Base-by-base conservation (phyloP, 768 basidiomycete genomes). In the Boletus rufocinnamomeus region DNA sequence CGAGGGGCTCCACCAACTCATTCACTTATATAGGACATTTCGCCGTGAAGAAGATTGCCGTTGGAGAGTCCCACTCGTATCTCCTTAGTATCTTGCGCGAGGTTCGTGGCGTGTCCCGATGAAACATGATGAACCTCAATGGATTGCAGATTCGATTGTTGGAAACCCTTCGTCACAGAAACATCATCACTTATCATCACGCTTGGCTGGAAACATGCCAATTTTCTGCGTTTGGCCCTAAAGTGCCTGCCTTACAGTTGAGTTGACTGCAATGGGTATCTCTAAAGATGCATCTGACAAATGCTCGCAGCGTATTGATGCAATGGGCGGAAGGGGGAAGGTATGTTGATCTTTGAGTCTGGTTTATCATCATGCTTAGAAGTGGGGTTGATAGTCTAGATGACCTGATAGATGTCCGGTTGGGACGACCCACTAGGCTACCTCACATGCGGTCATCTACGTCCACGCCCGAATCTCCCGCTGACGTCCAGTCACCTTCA, bases 21-120 rank as follows among this genome's bases (percentile, higher is more conserved):
- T 8, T 56, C 48, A 28, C 43, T 56, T 13, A 14, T 48, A 25
- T 63, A 84, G 91, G 91, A 30, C 88, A 87, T 63, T 97, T 95
- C 71, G 95, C 95, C 0, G 91, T 97, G 48, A 98, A 98, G 77
- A 98, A 97, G 72, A 93, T 98, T 23, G 94, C 96, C 0, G 91
- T 98, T 0, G 95, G 95, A 49, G 85, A 92, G 67, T 95, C 93
- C 0, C 90, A 93, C 63, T 80, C 86, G 2, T 95, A 95, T 75
- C 78, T 96, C 7, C 75, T 94, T 41, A 87, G 86, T 50, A 94
- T 91, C 54, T 76, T 95, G 40, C 84, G 85, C 45, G 94, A 95
- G 78, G 86, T 82, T 46, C 48, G 77, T 43, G 44, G n/a, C 46
- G 37, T 49, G 19, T 57, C 23, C 1, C 13, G 2, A 27, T 14